A percentile compares a stretch with the other conserved stretches of the same genome.
Evolutionary conservation across 2,329 filamentous ascomycete genomes (phyloP).

Genomic region (Aureobasidium sp.): DNA sequence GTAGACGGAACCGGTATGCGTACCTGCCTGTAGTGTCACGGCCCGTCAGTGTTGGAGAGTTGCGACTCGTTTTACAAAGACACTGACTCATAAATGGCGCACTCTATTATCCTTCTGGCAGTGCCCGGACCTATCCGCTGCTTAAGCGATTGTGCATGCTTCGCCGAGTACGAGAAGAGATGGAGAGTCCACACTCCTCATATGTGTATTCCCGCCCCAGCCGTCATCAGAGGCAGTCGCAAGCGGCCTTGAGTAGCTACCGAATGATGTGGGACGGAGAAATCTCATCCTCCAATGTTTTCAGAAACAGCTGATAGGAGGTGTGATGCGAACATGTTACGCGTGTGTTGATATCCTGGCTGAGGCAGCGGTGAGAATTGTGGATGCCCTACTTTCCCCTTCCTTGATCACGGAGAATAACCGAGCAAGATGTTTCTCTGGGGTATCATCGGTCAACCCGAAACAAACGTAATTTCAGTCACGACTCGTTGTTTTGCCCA

Average conservation of each 20-base stretch:
- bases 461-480: constrained; percentile 7
- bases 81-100: constrained; percentile 12
- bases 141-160: constrained; percentile 14
- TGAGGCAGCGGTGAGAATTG: constrained; percentile 2
- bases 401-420: neutral
- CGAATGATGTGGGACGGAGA: neutral
- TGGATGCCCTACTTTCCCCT: constrained; percentile 1
- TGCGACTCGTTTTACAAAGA: neutral
- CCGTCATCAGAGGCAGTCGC: neutral
- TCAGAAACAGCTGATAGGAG: neutral
- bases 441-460: neutral
- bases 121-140: constrained; percentile 1
- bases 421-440: neutral
- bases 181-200: neutral
- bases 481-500: neutral
- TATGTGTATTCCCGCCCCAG: neutral
- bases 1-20: neutral
- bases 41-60: neutral
- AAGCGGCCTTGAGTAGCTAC: neutral
- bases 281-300: neutral
- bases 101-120: constrained; percentile 12
- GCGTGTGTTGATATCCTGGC: neutral
- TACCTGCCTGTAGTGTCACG: neutral
- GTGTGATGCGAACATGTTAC: neutral
- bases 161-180: constrained; percentile 6